phyloP scores from a whole-genome alignment of 2,329 filamentous ascomycete species.

The Drechslerella stenobrocha region DNA sequence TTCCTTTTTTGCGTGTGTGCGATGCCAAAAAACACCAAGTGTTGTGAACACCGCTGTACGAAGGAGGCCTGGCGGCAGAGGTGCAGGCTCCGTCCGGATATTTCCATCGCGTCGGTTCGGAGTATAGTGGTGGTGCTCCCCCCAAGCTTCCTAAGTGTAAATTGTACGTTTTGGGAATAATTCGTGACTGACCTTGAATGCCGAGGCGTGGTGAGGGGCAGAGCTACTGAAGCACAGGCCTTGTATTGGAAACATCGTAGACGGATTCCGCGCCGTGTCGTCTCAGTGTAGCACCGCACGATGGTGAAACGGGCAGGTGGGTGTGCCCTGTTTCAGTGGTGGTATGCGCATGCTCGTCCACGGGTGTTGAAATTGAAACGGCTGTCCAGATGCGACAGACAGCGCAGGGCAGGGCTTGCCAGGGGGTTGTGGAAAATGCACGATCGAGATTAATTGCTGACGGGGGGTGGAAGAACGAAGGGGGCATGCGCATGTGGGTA shows the following conservation, averaged over 20 bases:
- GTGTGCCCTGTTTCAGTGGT: conserved; percentile 5
- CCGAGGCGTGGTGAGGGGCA: too few species aligned
- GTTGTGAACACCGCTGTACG: too few species aligned
- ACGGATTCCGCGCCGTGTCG: background rate
- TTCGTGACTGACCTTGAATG: too few species aligned
- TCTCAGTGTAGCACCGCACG: conserved; percentile 1
- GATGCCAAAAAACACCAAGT: too few species aligned
- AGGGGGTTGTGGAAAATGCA: background rate
- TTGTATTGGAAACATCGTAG: background rate
- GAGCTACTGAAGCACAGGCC: too few species aligned
- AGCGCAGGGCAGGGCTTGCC: background rate
- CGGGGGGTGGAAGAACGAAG: background rate
- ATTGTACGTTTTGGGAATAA: too few species aligned
- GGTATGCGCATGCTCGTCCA: conserved; percentile 1
- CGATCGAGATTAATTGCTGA: conserved; percentile 1
- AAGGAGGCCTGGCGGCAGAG: too few species aligned
- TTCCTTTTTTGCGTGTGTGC: too few species aligned
- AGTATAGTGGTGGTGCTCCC: too few species aligned
- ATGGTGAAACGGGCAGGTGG: conserved; percentile 3
- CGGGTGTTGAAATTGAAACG: conserved; percentile 4
- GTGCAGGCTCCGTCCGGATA: too few species aligned
- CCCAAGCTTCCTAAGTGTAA: background rate
- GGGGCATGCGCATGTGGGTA: background rate
- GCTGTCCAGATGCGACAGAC: conserved; percentile 3
- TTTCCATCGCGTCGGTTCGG: too few species aligned